phyloP scores from a whole-genome alignment of 148 eudicot genomes.

The Suaeda aralocaspica region DNA sequence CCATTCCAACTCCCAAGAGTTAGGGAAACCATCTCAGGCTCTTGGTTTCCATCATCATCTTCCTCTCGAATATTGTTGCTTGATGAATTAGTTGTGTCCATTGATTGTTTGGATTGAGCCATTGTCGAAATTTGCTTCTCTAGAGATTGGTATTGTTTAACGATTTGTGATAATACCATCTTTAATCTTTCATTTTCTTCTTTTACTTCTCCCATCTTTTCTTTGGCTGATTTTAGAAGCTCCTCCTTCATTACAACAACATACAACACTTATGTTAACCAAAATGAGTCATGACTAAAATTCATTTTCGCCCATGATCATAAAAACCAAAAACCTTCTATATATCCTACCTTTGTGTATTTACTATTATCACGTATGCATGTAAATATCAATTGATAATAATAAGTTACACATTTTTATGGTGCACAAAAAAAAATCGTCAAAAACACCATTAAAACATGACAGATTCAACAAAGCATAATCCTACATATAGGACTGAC shows the following conservation, averaged over 20 bases:
- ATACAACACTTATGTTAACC: no score
- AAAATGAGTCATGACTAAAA: no score
- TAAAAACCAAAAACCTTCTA: no score
- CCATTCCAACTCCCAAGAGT: constrained; percentile 38
- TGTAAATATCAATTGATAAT: no score
- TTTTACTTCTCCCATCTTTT: constrained; percentile 43
- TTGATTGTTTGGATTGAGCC: background rate
- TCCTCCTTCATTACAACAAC: constrained; percentile 32
- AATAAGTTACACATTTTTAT: no score
- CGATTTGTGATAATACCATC: constrained; percentile 28
- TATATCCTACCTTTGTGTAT: no score
- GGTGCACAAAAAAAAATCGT: no score
- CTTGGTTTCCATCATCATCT: constrained; percentile 20
- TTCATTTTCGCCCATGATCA: no score
- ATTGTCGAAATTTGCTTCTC: constrained; percentile 28
- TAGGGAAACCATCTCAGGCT: constrained; percentile 32
- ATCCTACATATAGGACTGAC: no score
- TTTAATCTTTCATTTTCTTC: constrained; percentile 47
- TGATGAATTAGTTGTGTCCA: constrained; percentile 9
- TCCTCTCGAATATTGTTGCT: background rate
- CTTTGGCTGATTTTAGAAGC: constrained; percentile 34
- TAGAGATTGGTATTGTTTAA: constrained; percentile 34
- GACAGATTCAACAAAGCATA: no score
- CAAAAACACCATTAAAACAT: no score
- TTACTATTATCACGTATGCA: no score